Evolutionary conservation across 139 green algal genomes (phyloP), one percentile per base, ranked within the genome.

Genomic region (Pleodorina starrii): DNA sequence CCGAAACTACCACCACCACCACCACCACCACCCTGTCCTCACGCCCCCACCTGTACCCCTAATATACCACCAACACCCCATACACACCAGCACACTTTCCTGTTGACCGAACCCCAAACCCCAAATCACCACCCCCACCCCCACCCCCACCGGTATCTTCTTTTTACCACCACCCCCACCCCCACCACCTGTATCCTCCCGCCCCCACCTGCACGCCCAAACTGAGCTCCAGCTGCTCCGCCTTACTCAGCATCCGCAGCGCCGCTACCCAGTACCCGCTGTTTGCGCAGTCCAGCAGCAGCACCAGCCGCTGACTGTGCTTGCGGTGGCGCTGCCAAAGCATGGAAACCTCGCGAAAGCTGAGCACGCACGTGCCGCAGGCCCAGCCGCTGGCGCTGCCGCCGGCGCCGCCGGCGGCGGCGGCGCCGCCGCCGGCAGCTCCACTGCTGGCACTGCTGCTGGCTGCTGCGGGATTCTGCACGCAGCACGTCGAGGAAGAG

Each of bases 291-390:
- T 86, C 79, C 57, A 86, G 42, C 59, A 86, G 79, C 79, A 86
- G 79, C 57, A 86, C 79, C 79, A 86, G 79, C 21, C 79, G 79
- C 54, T 86, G 79, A 40, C 79, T 86, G 59, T 86, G 79, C 38
- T 86, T 86, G 57, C 79, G 79, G 79, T 86, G 17, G 25, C 79
- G 79, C 79, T 86, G 79, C 79, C 79, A 86, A 57, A 86, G 54
- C 79, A 86, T 86, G 19, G 79, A 86, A n/a, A 86, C 38, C 79
- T 86, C 79, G 4, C 79, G 57, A 54, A 86, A 86, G 50, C 36
- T 59, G 11, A 86, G 50, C 38, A 86, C 79, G 35, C 54, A 35
- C 16, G 16, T 43, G 78, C 78, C 40, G 40, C 12, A 4, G 12
- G 3, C 77, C 3, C 21, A 11, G 50, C 32, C 32, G 51, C 77